Evolutionary conservation across 1,284 basidiomycete species (phyloP).

Genomic region (Heterobasidion occidentale): DNA sequence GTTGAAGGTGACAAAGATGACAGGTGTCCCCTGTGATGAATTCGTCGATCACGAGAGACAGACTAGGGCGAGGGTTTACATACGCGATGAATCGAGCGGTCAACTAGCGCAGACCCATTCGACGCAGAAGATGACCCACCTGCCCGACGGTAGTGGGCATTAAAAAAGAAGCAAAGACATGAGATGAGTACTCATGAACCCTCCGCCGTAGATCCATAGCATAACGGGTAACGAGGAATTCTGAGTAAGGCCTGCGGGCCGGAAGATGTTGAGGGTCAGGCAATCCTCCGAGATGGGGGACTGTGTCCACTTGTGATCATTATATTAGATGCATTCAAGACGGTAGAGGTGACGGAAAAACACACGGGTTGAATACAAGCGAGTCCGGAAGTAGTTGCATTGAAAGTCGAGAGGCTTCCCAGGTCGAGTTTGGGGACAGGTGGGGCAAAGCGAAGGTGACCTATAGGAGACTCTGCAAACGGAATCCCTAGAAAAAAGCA

Average conservation of each 20-base stretch:
- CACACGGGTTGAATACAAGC: conserved; percentile 14
- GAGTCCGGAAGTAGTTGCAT: conserved; percentile 14
- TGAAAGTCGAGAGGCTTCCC: conserved; percentile 6
- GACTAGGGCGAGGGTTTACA: conserved; percentile 2
- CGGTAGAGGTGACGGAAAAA: background rate
- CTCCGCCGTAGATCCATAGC: conserved; percentile 23
- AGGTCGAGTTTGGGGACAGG: conserved; percentile 11
- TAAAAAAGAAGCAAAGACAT: background rate
- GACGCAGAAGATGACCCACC: conserved; percentile 25
- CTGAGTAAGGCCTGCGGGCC: conserved; percentile 24
- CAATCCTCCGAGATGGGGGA: conserved; percentile 33
- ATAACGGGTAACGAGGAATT: conserved; percentile 29
- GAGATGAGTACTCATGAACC: conserved; percentile 8
- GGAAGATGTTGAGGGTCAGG: conserved; percentile 37
- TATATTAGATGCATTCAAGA: background rate
- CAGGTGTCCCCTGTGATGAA: conserved; percentile 32
- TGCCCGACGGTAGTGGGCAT: conserved; percentile 23
- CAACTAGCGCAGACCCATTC: conserved; percentile 35
- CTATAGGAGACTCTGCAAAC: conserved; percentile 20
- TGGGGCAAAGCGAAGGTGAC: conserved; percentile 16
- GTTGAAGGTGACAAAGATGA: conserved; percentile 51
- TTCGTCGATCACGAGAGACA: background rate
- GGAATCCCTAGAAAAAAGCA: conserved; percentile 18
- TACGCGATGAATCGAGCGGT: conserved; percentile 36
- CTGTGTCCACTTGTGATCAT: background rate